Conservation (phyloP, 176 grass and related monocot genomes). For the Bromus sterilis region DNA sequence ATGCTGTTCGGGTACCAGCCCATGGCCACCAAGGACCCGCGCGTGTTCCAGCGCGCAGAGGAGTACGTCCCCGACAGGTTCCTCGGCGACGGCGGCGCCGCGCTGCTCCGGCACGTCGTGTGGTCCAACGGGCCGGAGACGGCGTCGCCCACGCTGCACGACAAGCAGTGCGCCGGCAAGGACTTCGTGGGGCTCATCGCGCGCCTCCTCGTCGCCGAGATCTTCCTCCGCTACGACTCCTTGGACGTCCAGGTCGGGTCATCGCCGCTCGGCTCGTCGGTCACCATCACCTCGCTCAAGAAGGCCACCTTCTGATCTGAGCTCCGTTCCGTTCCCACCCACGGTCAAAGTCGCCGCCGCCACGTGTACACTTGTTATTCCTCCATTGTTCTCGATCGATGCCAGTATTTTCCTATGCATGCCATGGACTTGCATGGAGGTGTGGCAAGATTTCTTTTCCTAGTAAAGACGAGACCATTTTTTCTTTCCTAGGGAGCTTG, state of each 20-base stretch:
- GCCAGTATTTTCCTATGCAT: neutral
- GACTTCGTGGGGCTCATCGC: constrained; percentile 94
- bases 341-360: neutral
- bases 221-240: constrained; percentile 93
- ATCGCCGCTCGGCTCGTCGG: constrained; percentile 71
- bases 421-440: neutral
- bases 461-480: neutral
- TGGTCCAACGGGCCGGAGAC: constrained; percentile 99
- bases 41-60: constrained; percentile 67
- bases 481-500: neutral
- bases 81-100: constrained; percentile 53
- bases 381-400: neutral
- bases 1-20: constrained; percentile 99
- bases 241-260: constrained; percentile 82
- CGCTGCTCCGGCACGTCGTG: constrained; percentile 67
- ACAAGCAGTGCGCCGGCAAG: constrained; percentile 99
- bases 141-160: constrained; percentile 57
- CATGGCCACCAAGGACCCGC: constrained; percentile 91
- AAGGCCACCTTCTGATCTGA: constrained; percentile 60
- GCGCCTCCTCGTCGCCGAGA: constrained; percentile 78
- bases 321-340: no score
- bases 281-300: constrained; percentile 85
- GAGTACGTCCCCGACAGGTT: constrained; percentile 83
- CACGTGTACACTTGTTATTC: neutral
- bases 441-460: neutral